Evolutionary conservation across 257 asterid species (phyloP).

Genomic region (Osmanthus fragrans): DNA sequence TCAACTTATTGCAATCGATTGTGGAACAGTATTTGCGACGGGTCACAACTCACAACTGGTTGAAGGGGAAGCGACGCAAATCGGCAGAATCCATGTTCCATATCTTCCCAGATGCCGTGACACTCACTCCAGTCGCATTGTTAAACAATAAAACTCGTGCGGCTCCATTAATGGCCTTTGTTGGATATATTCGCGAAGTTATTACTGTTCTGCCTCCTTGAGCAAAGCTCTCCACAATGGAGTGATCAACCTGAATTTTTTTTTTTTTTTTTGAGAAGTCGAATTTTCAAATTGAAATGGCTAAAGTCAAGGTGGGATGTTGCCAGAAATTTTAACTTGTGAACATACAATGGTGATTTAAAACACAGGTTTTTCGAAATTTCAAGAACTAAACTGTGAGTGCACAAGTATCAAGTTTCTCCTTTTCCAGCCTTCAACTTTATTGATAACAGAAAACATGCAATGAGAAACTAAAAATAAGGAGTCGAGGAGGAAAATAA

Average conservation of each 20-base stretch:
- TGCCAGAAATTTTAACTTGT: not conserved
- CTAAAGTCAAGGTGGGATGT: not conserved
- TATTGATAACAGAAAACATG: not conserved
- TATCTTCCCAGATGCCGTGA: slow-evolving; percentile 62
- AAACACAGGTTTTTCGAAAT: too few relatives aligned
- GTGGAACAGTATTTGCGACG: not conserved
- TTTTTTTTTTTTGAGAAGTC: not conserved
- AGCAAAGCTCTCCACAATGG: slow-evolving; percentile 85
- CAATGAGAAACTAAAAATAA: not conserved
- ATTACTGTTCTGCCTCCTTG: slow-evolving; percentile 83
- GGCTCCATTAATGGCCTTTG: slow-evolving; percentile 58
- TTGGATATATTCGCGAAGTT: slow-evolving; percentile 79
- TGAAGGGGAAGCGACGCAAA: slow-evolving; percentile 45
- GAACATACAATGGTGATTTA: too few relatives aligned
- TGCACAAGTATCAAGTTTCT: too few relatives aligned
- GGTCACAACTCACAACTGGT: slow-evolving; percentile 18
- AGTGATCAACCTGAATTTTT: slow-evolving; percentile 69
- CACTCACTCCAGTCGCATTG: slow-evolving; percentile 64
- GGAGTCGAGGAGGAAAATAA: not conserved
- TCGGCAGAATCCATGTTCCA: slow-evolving; percentile 75
- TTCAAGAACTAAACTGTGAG: too few relatives aligned
- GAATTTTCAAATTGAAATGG: not conserved
- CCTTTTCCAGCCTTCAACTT: too few relatives aligned
- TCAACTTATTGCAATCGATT: not conserved
- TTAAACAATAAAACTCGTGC: slow-evolving; percentile 69